Conservation (phyloP, 2,329 filamentous ascomycete species). For the Phyllosticta citriasiana region DNA sequence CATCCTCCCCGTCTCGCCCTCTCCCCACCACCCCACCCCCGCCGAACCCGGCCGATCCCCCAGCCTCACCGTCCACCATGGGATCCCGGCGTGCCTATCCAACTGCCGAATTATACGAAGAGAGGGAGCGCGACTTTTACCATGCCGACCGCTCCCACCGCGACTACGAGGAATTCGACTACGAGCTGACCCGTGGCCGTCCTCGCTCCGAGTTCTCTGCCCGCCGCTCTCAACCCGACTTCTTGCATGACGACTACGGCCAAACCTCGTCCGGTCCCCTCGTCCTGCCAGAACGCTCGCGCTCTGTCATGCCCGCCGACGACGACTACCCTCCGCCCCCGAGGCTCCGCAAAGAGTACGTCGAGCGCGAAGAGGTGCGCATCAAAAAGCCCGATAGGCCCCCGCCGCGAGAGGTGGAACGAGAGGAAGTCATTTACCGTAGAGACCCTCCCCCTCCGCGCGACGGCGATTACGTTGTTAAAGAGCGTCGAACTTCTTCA, state of each 20-base stretch:
- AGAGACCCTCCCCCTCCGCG: slow-evolving; percentile 12
- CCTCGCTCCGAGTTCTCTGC: slow-evolving; percentile 13
- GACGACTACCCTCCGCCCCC: slow-evolving; percentile 26
- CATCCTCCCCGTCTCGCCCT: neutral
- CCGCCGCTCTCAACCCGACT: slow-evolving; percentile 35
- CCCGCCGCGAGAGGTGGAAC: slow-evolving; percentile 15
- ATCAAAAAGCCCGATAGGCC: slow-evolving; percentile 18
- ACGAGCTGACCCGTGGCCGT: slow-evolving; percentile 30
- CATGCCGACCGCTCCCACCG: slow-evolving; percentile 31
- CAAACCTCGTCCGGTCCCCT: slow-evolving; percentile 33
- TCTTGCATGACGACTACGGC: slow-evolving; percentile 41
- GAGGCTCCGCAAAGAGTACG: slow-evolving; percentile 21
- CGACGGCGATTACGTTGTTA: neutral
- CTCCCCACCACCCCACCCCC: neutral
- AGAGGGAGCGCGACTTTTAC: slow-evolving; percentile 41
- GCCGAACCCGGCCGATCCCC: slow-evolving; percentile 8
- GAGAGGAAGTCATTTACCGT: slow-evolving; percentile 30
- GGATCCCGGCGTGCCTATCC: slow-evolving; percentile 38
- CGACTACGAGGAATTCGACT: slow-evolving; percentile 41
- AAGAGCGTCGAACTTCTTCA: neutral
- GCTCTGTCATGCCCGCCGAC: slow-evolving; percentile 21
- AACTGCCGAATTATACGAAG: slow-evolving; percentile 38
- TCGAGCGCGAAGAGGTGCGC: slow-evolving; percentile 32
- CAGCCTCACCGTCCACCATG: slow-evolving; percentile 12
- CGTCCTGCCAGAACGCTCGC: slow-evolving; percentile 34